These are phyloP conservation scores for Populus hybrid DNA, from an alignment of 441 rosid species.

Conservation along the genomic window DNA sequence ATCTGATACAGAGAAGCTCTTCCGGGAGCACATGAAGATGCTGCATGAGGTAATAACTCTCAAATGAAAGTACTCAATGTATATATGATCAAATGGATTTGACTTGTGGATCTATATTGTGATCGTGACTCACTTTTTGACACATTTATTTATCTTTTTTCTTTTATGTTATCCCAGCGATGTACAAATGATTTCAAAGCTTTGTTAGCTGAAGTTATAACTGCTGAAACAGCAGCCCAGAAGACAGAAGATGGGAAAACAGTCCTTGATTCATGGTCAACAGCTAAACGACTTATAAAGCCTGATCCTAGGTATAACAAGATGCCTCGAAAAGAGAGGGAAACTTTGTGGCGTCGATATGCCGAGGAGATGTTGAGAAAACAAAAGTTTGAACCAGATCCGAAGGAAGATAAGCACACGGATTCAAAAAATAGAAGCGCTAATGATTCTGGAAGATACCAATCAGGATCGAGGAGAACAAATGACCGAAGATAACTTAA, in stretches of 20 bases:
- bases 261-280: slow-evolving; percentile 88
- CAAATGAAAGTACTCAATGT: background rate
- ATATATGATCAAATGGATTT: background rate
- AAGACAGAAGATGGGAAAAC: slow-evolving; percentile 78
- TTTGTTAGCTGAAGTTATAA: slow-evolving; percentile 69
- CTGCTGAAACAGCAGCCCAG: slow-evolving; percentile 63
- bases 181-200: slow-evolving; percentile 67
- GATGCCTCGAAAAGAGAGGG: slow-evolving; percentile 89
- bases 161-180: slow-evolving; percentile 39
- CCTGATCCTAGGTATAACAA: slow-evolving; percentile 75
- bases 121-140: background rate
- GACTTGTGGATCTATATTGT: background rate
- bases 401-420: slow-evolving; percentile 47
- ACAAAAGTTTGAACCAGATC: slow-evolving; percentile 43
- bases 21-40: slow-evolving; percentile 86
- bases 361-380: slow-evolving; percentile 63
- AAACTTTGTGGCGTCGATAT: slow-evolving; percentile 70
- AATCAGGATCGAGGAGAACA: slow-evolving; percentile 45
- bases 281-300: slow-evolving; percentile 77
- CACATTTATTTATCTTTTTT: background rate
- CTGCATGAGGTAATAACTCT: slow-evolving; percentile 63
- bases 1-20: slow-evolving; percentile 85
- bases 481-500: slow-evolving; percentile 20
- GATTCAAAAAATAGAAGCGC: slow-evolving; percentile 49
- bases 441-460: slow-evolving; percentile 32